Evolutionary conservation across 192 early-diverging fungal species (phyloP), one percentile per base, ranked within the genome.

Genomic region (Radiomyces spectabilis): DNA sequence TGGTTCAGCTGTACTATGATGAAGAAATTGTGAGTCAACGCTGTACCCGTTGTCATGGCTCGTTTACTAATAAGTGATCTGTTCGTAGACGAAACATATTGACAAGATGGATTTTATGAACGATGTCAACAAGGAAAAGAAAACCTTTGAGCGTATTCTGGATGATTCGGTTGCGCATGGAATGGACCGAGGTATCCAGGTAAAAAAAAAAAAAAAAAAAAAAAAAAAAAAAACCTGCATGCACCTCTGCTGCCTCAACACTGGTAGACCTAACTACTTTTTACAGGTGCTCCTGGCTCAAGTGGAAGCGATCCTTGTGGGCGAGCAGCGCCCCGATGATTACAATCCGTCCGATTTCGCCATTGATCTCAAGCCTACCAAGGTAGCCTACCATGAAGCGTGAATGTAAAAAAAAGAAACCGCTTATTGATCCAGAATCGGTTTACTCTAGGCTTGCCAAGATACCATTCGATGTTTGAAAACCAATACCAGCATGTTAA

Each of bases 71-170:
- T 26, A n/a, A n/a, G n/a, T n/a, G n/a, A n/a, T 44, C 8, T 1
- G 10, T 44, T 44, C 5, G 50, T 59, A 65, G 61, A 68, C 80
- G 48, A 76, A 72, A 53, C 87, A 85, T 75, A 78, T 98, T 38
- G 87, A 92, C 68, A 91, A 91, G 68, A 66, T 76, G 22, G 95
- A 98, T 66, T 96, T 97, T 66, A 75, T 98, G 41, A 91, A 88
- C 55, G 84, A 84, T 15, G 83, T 89, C 54, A 90, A 92, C 55
- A 85, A 94, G 57, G 95, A 98, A 57, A 95, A 95, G 49, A 90
- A 92, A 64, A 64, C 73, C 1, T 85, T 95, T 72, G 94, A 96
- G 69, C 76, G 83, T 4, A 42, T 86, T 24, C 70, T 93, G 26
- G 95, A 98, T 61, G 93, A 98, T 50, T 77, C 80, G 15, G 92